Evolutionary conservation across 2,329 filamentous ascomycete species (phyloP).

Genomic region (Xylaria sp.): DNA sequence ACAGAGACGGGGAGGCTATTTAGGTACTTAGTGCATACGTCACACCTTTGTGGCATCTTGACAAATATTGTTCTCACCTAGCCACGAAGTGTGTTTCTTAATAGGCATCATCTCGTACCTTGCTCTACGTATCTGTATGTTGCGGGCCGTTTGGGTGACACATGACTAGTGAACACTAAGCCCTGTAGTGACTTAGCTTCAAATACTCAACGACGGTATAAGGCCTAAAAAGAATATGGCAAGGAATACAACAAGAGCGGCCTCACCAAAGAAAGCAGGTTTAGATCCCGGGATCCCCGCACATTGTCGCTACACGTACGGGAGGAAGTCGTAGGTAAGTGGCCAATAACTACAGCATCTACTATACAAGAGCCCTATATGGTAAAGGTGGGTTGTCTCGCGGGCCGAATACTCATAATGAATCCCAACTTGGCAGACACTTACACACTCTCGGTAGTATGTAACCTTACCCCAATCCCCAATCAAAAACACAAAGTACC

Average conservation of each 20-base stretch:
- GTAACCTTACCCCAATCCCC: conserved; percentile 31
- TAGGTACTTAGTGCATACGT: background rate
- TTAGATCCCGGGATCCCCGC: background rate
- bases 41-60: conserved; percentile 6
- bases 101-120: background rate
- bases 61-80: background rate
- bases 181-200: background rate
- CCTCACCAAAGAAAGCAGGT: conserved; percentile 3
- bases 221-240: background rate
- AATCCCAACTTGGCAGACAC: conserved; percentile 31
- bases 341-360: conserved; percentile 5
- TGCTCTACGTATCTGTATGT: background rate
- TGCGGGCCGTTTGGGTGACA: background rate
- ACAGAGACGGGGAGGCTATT: background rate
- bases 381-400: conserved; percentile 23
- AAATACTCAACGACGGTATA: background rate
- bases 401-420: conserved; percentile 37
- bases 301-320: background rate
- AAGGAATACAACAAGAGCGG: background rate
- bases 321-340: background rate
- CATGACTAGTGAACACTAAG: background rate
- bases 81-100: background rate
- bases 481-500: conserved; percentile 15
- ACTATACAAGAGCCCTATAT: background rate
- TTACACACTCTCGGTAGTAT: background rate